These are phyloP conservation scores for Aspergillus brasiliensis DNA, from an alignment of 2,329 filamentous ascomycete species.

Conservation along the genomic window DNA sequence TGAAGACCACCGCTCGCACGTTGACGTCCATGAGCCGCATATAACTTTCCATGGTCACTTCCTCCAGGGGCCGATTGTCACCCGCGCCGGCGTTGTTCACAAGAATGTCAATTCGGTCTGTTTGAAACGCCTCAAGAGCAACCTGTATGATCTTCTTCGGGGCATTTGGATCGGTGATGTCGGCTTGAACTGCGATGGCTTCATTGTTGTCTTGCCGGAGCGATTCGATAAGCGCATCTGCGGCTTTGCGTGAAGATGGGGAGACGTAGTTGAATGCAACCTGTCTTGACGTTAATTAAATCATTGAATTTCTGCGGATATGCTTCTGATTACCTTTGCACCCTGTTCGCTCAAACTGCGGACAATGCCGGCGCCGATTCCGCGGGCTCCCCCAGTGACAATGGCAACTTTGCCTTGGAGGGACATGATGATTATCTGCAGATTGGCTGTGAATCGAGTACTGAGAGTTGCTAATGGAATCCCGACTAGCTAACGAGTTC, in stretches of 20 bases:
- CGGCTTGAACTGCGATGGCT: conserved; percentile 18
- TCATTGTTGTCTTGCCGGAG: conserved; percentile 6
- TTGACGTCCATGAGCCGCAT: conserved; percentile 20
- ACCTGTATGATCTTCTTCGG: conserved; percentile 15
- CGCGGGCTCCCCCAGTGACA: conserved; percentile 22
- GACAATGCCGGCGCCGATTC: conserved; percentile 21
- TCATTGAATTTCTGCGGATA: background rate
- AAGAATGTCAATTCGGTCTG: conserved; percentile 19
- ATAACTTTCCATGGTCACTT: conserved; percentile 23
- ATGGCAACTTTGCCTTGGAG: conserved; percentile 22
- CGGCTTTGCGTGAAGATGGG: conserved; percentile 11
- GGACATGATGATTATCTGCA: conserved; percentile 10
- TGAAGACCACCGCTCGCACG: conserved; percentile 24
- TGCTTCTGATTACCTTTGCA: conserved; percentile 12
- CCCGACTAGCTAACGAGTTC: background rate
- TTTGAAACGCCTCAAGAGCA: conserved; percentile 12
- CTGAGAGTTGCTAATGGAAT: background rate
- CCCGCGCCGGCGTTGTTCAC: conserved; percentile 32
- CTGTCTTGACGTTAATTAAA: background rate
- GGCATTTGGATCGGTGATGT: conserved; percentile 12
- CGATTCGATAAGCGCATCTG: conserved; percentile 12
- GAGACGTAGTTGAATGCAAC: conserved; percentile 23
- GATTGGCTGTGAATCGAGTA: background rate
- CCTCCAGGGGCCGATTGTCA: conserved; percentile 19
- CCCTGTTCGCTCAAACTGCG: conserved; percentile 15